phyloP scores from a whole-genome alignment of 805 yeast species.

The Wickerhamiella sergipiensis region DNA sequence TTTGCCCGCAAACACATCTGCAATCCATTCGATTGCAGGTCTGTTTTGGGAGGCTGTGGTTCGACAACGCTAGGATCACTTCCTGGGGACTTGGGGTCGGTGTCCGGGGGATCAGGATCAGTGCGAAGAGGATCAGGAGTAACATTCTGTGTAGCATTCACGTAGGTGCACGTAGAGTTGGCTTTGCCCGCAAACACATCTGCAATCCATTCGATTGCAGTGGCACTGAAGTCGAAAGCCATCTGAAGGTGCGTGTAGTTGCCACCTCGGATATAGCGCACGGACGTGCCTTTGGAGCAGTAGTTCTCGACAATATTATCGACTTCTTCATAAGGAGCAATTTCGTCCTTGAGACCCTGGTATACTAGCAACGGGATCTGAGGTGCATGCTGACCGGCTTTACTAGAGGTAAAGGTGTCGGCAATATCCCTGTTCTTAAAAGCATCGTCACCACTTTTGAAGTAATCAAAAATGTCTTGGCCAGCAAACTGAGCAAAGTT shows the following conservation, averaged over 20 bases:
- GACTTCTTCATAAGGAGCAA: slow-evolving; percentile 12
- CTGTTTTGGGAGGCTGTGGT: no score
- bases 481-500: slow-evolving; percentile 8
- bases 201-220: slow-evolving; percentile 4
- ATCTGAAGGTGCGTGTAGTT: slow-evolving; percentile 8
- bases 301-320: slow-evolving; percentile 7
- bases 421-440: slow-evolving; percentile 6
- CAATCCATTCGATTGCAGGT: slow-evolving; percentile 3
- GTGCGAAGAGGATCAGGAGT: no score
- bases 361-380: slow-evolving; percentile 14
- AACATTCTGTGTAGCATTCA: no score
- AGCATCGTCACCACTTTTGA: slow-evolving; percentile 12
- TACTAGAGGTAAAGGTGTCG: slow-evolving; percentile 5
- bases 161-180: slow-evolving; percentile 3
- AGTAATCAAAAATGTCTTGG: slow-evolving; percentile 13
- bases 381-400: slow-evolving; percentile 11
- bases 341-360: slow-evolving; percentile 16
- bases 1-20: slow-evolving; percentile 4
- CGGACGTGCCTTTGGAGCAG: slow-evolving; percentile 11
- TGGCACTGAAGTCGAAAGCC: slow-evolving; percentile 12
- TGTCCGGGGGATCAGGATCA: no score
- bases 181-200: slow-evolving; percentile 3
- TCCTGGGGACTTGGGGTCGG: no score
- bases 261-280: slow-evolving; percentile 12
- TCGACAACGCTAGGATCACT: no score